Evolutionary conservation across 306 rosid genomes (phyloP).

Genomic region (Sesbania bispinosa): DNA sequence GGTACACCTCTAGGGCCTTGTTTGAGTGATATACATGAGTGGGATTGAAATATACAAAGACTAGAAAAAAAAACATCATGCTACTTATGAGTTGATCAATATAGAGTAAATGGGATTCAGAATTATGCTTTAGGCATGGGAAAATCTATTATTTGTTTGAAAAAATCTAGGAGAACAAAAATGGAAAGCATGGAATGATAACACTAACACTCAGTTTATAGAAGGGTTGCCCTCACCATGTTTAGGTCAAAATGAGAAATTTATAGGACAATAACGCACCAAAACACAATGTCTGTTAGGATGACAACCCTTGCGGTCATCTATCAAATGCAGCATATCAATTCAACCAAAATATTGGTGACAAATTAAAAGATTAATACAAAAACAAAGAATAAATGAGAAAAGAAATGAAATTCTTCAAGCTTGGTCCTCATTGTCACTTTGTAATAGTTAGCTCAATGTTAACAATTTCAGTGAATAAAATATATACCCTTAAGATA

Average conservation of each 20-base stretch:
- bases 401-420: not conserved
- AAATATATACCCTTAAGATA: too few relatives aligned
- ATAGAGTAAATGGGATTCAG: not conserved
- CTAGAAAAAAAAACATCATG: too few relatives aligned
- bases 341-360: slow-evolving; percentile 6
- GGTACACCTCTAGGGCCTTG: not conserved
- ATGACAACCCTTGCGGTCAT: slow-evolving; percentile 77
- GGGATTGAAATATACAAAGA: not conserved
- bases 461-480: too few relatives aligned
- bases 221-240: slow-evolving; percentile 41
- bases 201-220: not conserved
- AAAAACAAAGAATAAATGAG: slow-evolving; percentile 19
- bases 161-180: not conserved
- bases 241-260: slow-evolving; percentile 51
- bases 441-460: too few relatives aligned
- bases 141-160: not conserved
- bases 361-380: not conserved
- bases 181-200: not conserved
- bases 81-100: not conserved
- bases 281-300: slow-evolving; percentile 76
- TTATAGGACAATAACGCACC: slow-evolving; percentile 74
- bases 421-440: not conserved
- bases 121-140: not conserved
- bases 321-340: slow-evolving; percentile 41
- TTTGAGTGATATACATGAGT: not conserved